Evolutionary conservation across 2,329 filamentous ascomycete species (phyloP), one percentile per base, ranked within the genome.

Genomic region (Didymosphaeria variabile): DNA sequence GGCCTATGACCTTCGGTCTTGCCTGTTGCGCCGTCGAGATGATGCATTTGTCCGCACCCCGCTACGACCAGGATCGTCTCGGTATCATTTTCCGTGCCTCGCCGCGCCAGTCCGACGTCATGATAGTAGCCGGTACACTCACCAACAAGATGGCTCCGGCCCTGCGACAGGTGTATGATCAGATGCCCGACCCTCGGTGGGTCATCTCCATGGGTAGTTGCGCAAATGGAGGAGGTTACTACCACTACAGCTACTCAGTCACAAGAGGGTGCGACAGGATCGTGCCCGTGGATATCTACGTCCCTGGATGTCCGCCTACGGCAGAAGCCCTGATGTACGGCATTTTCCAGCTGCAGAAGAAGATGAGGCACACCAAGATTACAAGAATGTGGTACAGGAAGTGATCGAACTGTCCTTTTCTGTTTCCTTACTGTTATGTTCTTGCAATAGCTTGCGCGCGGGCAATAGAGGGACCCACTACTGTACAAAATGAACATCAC

Each of bases 111-210:
- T 92, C 92, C 60, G 93, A 97, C 79, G 91, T 97, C 68, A 96
- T 97, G 92, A 95, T 97, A 73, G 93, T 97, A 32, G 93, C 93
- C 29, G 93, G 93, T 61, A 97, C 93, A 32, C 86, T 97, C 64
- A 96, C 92, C 70, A 97, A 97, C 85, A 97, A 97, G 85, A 97
- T 97, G 93, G 93, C 92, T 0, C 92, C 93, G 2, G 93, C 93
- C 36, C 83, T 97, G 75, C 86, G 93, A 79, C 92, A 95, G 81
- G 90, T 96, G 64, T 97, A 97, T 82, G 93, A 97, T 79, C 93
- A 97, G 84, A 97, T 97, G 93, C 92, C 93, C 32, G 93, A 97
- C 34, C 93, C 93, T 29, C 87, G 91, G 75, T 97, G 92, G 92
- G 92, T 94, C 23, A 86, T 91, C 72, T 91, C 88, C 70, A 94